Conservation (phyloP, 768 basidiomycete species). For the Boletus subcaerulescens region DNA sequence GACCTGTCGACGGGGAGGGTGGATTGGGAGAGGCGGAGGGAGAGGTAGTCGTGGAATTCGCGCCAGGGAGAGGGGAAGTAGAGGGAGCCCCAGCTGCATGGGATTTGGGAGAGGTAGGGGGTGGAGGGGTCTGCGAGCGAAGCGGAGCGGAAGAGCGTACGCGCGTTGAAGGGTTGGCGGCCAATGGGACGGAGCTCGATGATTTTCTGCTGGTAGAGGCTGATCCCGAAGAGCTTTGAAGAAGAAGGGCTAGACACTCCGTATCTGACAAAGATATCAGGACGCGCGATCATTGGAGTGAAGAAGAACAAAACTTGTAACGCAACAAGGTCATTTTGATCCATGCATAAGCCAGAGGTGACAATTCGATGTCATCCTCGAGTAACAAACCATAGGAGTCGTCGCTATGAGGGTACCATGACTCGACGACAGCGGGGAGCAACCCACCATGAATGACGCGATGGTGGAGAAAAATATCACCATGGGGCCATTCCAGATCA, state of each 20-base stretch:
- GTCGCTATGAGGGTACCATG: slow-evolving; percentile 78
- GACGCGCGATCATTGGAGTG: background rate
- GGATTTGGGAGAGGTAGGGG: slow-evolving; percentile 83
- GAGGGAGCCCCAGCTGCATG: slow-evolving; percentile 89
- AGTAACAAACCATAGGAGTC: slow-evolving; percentile 76
- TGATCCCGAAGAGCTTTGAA: slow-evolving; percentile 68
- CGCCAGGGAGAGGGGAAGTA: slow-evolving; percentile 91
- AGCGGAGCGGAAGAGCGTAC: slow-evolving; percentile 46
- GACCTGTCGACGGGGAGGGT: slow-evolving; percentile 31
- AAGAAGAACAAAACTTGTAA: slow-evolving; percentile 55
- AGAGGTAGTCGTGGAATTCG: slow-evolving; percentile 78
- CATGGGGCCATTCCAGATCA: slow-evolving; percentile 57
- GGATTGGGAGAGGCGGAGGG: slow-evolving; percentile 60
- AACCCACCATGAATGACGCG: slow-evolving; percentile 78
- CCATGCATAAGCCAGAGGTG: slow-evolving; percentile 85
- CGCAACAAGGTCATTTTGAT: slow-evolving; percentile 73
- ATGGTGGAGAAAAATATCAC: slow-evolving; percentile 59
- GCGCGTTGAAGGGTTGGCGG: slow-evolving; percentile 65
- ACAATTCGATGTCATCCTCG: slow-evolving; percentile 86
- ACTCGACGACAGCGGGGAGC: slow-evolving; percentile 80
- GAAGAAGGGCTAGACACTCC: slow-evolving; percentile 41
- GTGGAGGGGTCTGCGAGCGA: slow-evolving; percentile 44
- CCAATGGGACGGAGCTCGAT: slow-evolving; percentile 70
- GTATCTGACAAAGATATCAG: slow-evolving; percentile 45
- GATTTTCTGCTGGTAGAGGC: slow-evolving; percentile 84